Evolutionary conservation across 2,329 filamentous ascomycete species (phyloP).

Genomic region (Pleoardoris graminearum): DNA sequence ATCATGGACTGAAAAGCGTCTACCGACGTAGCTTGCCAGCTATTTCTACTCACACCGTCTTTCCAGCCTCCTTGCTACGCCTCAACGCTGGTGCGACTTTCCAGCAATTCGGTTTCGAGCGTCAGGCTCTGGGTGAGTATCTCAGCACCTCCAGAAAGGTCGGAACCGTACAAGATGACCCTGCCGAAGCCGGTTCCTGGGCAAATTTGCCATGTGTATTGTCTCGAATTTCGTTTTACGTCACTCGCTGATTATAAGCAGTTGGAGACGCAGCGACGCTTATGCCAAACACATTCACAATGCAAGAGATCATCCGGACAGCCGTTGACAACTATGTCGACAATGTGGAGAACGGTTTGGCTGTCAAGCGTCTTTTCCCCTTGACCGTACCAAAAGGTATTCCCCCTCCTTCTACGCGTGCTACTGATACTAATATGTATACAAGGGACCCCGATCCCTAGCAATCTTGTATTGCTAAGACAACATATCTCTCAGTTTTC

Average conservation of each 20-base stretch:
- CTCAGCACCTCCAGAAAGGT: neutral
- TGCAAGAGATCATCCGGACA: slow-evolving; percentile 16
- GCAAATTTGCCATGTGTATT: slow-evolving; percentile 8
- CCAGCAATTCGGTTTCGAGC: slow-evolving; percentile 7
- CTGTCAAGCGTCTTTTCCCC: slow-evolving; percentile 11
- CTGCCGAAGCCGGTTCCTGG: neutral
- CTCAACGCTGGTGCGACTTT: slow-evolving; percentile 12
- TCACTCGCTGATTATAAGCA: neutral
- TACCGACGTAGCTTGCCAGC: neutral
- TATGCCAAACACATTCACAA: slow-evolving; percentile 15
- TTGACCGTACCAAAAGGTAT: slow-evolving; percentile 17
- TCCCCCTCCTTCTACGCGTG: neutral
- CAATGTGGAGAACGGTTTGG: slow-evolving; percentile 12
- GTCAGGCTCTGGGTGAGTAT: neutral
- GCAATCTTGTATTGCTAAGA: slow-evolving; percentile 5
- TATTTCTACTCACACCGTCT: neutral
- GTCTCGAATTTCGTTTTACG: neutral
- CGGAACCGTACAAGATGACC: neutral
- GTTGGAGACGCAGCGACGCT: slow-evolving; percentile 10
- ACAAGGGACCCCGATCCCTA: slow-evolving; percentile 6
- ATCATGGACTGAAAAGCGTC: neutral
- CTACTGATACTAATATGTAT: neutral
- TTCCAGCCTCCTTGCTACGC: slow-evolving; percentile 10
- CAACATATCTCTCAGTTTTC: slow-evolving; percentile 6
- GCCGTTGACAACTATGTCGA: slow-evolving; percentile 10